Evolutionary conservation across 2,329 filamentous ascomycete genomes (phyloP), one percentile per base, ranked within the genome.

Genomic region (Calycina herbarum): DNA sequence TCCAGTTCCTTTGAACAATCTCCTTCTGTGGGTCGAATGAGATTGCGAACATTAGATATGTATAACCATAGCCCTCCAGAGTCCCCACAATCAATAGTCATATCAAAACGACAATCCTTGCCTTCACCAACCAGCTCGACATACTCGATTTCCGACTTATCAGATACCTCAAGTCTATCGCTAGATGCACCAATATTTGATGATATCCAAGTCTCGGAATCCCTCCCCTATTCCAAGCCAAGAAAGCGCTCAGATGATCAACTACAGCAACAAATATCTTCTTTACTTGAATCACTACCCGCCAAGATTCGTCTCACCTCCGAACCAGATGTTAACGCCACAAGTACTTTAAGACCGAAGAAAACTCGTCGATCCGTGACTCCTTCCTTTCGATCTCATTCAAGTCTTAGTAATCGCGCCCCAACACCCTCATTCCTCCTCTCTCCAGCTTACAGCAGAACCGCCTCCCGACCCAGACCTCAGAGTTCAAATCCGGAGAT

Each of bases 261-360:
- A 64, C 82, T 96, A 15, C 91, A 93, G 70, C 86, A 89, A 68
- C 92, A 94, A 75, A 94, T 96, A 59, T 90, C 86, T 73, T 86
- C 90, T 61, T 91, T 96, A 64, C 83, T 96, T 48, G 87, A 87
- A 65, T 89, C 85, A 24, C 91, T 96, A 68, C 92, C 93, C 1
- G 89, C 89, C 38, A 88, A 89, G 68, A 96, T 98, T 72, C 89
- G 88, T 61, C 82, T 97, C 54, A 87, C 87, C 1, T 82, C 84
- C 1, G 83, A 85, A 60, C 79, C 82, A 27, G 78, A 71, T 13
- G 57, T 66, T 33, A 67, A 61, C 20, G 48, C 66, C 10, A 51
- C 61, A 13, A 62, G 73, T 42, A 68, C 64, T 29, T 62, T 75
- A 10, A 51, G 76, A 77, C 64, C 74, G 69, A 67, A 76, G 76